Conservation (phyloP, 2,329 filamentous ascomycete genomes). For the Exophiala spinifera region DNA sequence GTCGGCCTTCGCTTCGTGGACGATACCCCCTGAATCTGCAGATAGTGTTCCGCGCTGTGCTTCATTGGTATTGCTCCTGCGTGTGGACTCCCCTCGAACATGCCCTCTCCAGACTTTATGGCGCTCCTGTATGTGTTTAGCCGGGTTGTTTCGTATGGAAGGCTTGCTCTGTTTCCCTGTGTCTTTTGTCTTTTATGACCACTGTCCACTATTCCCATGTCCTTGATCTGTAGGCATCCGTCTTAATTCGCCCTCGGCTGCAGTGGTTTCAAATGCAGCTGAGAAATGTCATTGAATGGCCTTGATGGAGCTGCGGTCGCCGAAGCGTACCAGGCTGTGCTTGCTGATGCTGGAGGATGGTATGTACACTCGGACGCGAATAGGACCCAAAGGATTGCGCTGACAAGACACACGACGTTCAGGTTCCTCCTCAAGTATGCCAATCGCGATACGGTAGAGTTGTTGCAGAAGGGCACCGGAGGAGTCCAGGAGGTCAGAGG, state of each 20-base stretch:
- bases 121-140: slow-evolving; percentile 1
- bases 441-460: slow-evolving; percentile 79
- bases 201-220: slow-evolving; percentile 3
- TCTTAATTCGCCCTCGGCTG: slow-evolving; percentile 6
- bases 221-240: slow-evolving; percentile 7
- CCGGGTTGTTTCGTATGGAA: slow-evolving; percentile 4
- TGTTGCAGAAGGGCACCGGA: slow-evolving; percentile 72
- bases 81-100: slow-evolving; percentile 20
- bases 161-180: not conserved
- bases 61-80: slow-evolving; percentile 9
- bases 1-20: slow-evolving; percentile 13
- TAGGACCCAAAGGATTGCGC: slow-evolving; percentile 1
- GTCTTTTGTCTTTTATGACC: slow-evolving; percentile 1
- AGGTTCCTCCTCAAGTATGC: slow-evolving; percentile 96
- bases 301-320: slow-evolving; percentile 55
- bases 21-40: slow-evolving; percentile 13
- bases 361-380: slow-evolving; percentile 50
- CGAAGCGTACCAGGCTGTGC: slow-evolving; percentile 78
- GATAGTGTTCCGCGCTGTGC: slow-evolving; percentile 13
- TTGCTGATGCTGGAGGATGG: slow-evolving; percentile 89
- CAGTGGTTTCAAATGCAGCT: slow-evolving; percentile 34
- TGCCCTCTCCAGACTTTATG: slow-evolving; percentile 18
- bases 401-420: slow-evolving; percentile 13
- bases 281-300: slow-evolving; percentile 29
- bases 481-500: slow-evolving; percentile 81